A percentile compares a stretch with the other conserved stretches of the same genome.
These are phyloP conservation scores for Pichia phayaonensis DNA, from an alignment of 805 yeast genomes.

Conservation along the genomic window DNA sequence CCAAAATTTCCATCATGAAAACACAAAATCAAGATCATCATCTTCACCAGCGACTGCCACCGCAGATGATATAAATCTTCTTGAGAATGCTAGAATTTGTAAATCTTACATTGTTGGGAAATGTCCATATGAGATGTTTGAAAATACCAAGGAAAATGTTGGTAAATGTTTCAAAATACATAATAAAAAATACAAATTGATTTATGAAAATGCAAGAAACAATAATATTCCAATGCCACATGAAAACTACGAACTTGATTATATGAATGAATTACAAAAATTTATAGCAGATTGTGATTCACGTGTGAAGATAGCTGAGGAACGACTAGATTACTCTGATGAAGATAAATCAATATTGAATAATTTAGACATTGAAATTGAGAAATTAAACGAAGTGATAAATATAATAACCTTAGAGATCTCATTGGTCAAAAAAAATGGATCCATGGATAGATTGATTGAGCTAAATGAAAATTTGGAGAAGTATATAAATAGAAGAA, in stretches of 20 bases:
- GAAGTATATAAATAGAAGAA: conserved; percentile 40
- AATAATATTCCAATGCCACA: conserved; percentile 32
- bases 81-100: conserved; percentile 54
- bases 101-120: conserved; percentile 75
- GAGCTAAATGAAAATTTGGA: conserved; percentile 41
- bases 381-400: conserved; percentile 52
- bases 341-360: conserved; percentile 37
- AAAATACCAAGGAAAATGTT: conserved; percentile 72
- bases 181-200: conserved; percentile 61
- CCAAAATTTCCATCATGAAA: conserved; percentile 16
- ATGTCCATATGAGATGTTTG: conserved; percentile 80
- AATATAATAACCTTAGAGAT: conserved; percentile 53
- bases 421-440: conserved; percentile 35
- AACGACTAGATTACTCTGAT: conserved; percentile 61
- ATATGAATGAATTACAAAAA: conserved; percentile 37
- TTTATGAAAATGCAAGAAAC: conserved; percentile 50
- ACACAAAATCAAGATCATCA: background rate
- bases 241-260: conserved; percentile 37
- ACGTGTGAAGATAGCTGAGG: conserved; percentile 53
- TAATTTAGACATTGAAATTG: conserved; percentile 41
- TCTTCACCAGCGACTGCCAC: conserved; percentile 3
- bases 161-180: conserved; percentile 78
- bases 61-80: background rate
- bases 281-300: conserved; percentile 62
- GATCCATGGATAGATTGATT: conserved; percentile 45